These are phyloP conservation scores for Pleurostoma richardsiae DNA, from an alignment of 2,329 filamentous ascomycete genomes.

Conservation along the genomic window DNA sequence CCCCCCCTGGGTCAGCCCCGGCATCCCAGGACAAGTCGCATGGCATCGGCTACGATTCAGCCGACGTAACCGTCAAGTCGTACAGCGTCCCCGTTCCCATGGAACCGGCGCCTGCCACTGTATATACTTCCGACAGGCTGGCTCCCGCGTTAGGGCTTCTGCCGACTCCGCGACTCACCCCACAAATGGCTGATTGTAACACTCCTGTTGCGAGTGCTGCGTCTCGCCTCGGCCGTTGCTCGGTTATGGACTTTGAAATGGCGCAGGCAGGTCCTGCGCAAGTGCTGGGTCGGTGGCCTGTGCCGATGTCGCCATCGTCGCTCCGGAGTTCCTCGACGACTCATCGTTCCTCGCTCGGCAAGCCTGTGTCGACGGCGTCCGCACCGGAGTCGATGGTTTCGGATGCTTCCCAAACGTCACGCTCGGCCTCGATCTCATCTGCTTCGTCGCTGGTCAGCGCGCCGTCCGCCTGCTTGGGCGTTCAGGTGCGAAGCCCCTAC, in stretches of 20 bases:
- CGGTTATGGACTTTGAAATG: constrained; percentile 59
- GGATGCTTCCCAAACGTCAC: constrained; percentile 55
- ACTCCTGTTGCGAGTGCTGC: constrained; percentile 56
- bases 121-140: constrained; percentile 38
- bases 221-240: constrained; percentile 41
- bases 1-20: constrained; percentile 37
- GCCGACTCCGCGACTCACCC: constrained; percentile 55
- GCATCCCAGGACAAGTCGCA: constrained; percentile 31
- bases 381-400: constrained; percentile 66
- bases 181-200: constrained; percentile 48
- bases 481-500: constrained; percentile 59
- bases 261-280: constrained; percentile 48
- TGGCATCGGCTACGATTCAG: constrained; percentile 27
- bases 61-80: constrained; percentile 33
- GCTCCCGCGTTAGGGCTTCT: constrained; percentile 50
- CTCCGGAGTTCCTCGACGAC: constrained; percentile 43
- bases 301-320: constrained; percentile 41
- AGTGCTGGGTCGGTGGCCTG: constrained; percentile 47
- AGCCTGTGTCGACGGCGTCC: constrained; percentile 57
- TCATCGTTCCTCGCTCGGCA: constrained; percentile 59
- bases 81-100: constrained; percentile 37
- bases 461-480: constrained; percentile 53
- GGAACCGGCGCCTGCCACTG: constrained; percentile 41
- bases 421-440: constrained; percentile 61
- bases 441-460: constrained; percentile 56